A percentile compares a stretch with the other conserved stretches of the same genome.
These are phyloP conservation scores for Jackrogersella multiformis DNA, from an alignment of 495 filamentous ascomycete species.

Conservation along the genomic window DNA sequence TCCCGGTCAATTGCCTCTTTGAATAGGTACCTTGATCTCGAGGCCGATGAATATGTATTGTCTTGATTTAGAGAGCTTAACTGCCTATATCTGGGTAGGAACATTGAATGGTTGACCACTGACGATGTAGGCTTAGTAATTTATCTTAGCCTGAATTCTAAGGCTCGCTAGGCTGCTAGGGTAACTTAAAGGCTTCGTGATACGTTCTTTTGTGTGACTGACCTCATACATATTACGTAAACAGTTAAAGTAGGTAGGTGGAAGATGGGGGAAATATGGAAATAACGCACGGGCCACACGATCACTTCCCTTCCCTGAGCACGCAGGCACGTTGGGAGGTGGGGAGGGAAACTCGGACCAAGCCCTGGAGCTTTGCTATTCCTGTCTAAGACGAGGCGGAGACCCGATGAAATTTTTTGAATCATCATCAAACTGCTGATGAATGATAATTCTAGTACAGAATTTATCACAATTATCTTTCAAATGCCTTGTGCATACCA, in stretches of 20 bases:
- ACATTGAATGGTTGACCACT: constrained; percentile 13
- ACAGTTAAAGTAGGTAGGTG: neutral
- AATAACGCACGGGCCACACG: constrained; percentile 20
- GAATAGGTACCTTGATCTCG: constrained; percentile 5
- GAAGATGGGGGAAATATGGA: constrained; percentile 9
- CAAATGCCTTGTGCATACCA: constrained; percentile 63
- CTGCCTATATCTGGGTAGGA: neutral
- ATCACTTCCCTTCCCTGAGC: too few species aligned
- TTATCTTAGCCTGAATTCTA: constrained; percentile 6
- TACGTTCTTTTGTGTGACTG: constrained; percentile 2
- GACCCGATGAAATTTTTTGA: constrained; percentile 50
- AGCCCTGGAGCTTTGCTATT: constrained; percentile 39
- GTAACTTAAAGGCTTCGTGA: neutral
- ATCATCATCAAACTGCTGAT: constrained; percentile 58
- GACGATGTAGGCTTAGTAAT: constrained; percentile 32
- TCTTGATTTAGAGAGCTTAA: constrained; percentile 9
- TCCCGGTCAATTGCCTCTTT: constrained; percentile 22
- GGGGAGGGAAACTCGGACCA: too few species aligned
- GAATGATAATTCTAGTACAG: constrained; percentile 48
- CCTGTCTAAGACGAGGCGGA: constrained; percentile 45
- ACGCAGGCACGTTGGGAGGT: too few species aligned
- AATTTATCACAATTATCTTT: constrained; percentile 53
- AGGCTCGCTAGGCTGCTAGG: neutral
- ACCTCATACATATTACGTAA: constrained; percentile 22
- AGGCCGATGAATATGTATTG: neutral